Evolutionary conservation across 768 basidiomycete species (phyloP), one percentile per base, ranked within the genome.

Genomic region (Collybia mongolica): DNA sequence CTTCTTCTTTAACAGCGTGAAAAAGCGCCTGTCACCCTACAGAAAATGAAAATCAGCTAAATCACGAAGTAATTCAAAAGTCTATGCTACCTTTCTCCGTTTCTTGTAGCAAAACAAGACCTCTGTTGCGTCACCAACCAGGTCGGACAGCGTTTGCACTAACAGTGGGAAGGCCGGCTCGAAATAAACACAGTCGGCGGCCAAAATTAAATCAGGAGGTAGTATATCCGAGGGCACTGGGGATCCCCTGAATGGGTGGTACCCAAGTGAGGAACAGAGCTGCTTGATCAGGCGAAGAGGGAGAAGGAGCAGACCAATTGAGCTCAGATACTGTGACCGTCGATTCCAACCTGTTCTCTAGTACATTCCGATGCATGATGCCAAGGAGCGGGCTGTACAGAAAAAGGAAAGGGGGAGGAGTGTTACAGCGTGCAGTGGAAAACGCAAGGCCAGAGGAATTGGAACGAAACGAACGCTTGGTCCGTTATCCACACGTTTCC

Each of bases 171-270:
- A 98, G 0, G 91, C 84, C 11, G 93, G 91, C 67, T 97, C 94
- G 56, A 92, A 93, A 71, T 98, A 98, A 7, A 98, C 93, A 58
- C 94, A 98, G 62, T 98, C 94, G 0, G 94, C 94, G 1, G 90
- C 92, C 4, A 98, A 79, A 51, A 98, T 78, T 20, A 96, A 46
- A 60, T 90, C 83, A 5, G 84, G 79, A 3, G 60, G 65, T 12
- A 66, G 71, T 38, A 82, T 60, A 70, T 72, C 37, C 57, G 57
- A 23, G 7, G 87, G 82, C 28, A 84, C 58, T 1, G 77, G 67
- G 15, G 75, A 72, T 20, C 90, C 93, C 93, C 90, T 92, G 55
- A 44, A 54, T 12, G 32, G 9, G 32, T 14, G 11, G 11, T 52
- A 39, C 26, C 19, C 52, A 23, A 28, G 20, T 47, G 32, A 46